Conservation (phyloP, 306 rosid genomes). For the Pterocarpus macrocarpus region DNA sequence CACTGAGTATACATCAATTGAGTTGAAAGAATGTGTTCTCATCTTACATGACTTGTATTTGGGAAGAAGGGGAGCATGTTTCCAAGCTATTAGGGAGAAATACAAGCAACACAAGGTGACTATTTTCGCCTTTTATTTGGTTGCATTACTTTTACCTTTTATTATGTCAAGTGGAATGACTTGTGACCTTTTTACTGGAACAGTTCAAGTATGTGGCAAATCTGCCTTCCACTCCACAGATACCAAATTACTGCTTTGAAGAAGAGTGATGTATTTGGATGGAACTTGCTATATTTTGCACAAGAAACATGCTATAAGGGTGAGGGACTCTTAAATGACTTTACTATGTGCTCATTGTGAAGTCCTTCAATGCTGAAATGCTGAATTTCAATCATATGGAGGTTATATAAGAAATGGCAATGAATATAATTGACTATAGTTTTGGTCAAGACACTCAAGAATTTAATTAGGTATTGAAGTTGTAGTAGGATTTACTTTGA, state of each 20-base stretch:
- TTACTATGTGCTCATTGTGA: neutral
- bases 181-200: neutral
- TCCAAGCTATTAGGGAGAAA: constrained; percentile 68
- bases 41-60: constrained; percentile 71
- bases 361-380: constrained; percentile 10
- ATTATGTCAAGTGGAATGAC: neutral
- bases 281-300: constrained; percentile 14
- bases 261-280: neutral
- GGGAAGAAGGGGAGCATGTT: constrained; percentile 69
- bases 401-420: neutral
- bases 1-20: constrained; percentile 60
- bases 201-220: constrained; percentile 79
- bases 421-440: neutral
- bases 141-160: neutral
- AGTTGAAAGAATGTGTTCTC: constrained; percentile 68
- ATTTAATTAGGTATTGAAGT: neutral
- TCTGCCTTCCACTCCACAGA: constrained; percentile 70
- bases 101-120: constrained; percentile 80
- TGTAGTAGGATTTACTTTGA: too few species aligned
- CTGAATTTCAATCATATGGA: constrained; percentile 5
- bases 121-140: neutral
- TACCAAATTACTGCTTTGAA: constrained; percentile 61
- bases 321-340: neutral
- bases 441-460: neutral
- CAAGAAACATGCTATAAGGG: constrained; percentile 14